Evolutionary conservation across 352 stramenopile species (phyloP), one percentile per base, ranked within the genome.

Genomic region (Pythium insidiosum): DNA sequence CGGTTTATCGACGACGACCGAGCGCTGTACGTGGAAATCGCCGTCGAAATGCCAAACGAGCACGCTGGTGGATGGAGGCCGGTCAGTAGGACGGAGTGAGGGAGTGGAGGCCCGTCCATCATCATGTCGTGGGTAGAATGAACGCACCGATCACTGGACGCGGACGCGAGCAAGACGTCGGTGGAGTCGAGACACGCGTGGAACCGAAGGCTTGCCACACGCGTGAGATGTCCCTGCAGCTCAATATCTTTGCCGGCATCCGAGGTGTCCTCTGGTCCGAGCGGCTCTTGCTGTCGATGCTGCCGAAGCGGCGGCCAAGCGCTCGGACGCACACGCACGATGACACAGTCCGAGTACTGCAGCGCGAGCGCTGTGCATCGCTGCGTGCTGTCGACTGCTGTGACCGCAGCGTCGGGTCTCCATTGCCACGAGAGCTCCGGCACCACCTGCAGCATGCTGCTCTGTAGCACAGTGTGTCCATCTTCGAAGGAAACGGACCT

Each of bases 111-210:
- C n/a, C n/a, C n/a, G n/a, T n/a, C n/a, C n/a, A n/a, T n/a, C n/a
- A n/a, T n/a, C n/a, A n/a, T n/a, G n/a, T n/a, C n/a, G n/a, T n/a
- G n/a, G n/a, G n/a, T n/a, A n/a, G n/a, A n/a, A n/a, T n/a, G n/a
- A 12, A 30, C 59, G 20, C 21, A 89, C 77, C 72, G 66, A 47
- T 90, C 78, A 44, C 63, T 75, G 5, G 78, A 90, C 1, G 66
- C 74, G 2, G 74, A 86, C 38, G 63, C 75, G 2, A 89, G 20
- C 13, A 56, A 47, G n/a, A 83, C 16, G 11, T 30, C 42, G 1
- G 31, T 4, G 0, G 56, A 58, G 0, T 58, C 36, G 4, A 47
- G 25, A 7, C 57, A 78, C 22, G 62, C 57, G 43, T 58, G 44
- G 43, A 58, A 63, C 12, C 44, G 51, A 29, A 84, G 44, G 18